A percentile compares a stretch with the other conserved stretches of the same genome.
phyloP scores from a whole-genome alignment of 1,284 basidiomycete genomes.

The Hymenochaete sp. region DNA sequence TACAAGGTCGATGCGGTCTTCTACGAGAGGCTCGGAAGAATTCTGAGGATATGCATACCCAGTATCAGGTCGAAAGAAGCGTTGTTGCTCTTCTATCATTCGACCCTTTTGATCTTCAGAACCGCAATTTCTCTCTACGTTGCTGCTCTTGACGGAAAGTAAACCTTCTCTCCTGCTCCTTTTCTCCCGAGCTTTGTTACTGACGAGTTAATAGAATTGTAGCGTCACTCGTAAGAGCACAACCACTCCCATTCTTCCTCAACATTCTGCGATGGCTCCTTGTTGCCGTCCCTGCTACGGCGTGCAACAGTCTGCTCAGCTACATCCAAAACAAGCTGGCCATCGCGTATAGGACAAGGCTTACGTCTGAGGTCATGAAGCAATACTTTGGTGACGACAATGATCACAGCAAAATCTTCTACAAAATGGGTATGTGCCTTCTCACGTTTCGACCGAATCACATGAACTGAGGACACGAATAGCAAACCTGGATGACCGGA shows the following conservation, averaged over 20 bases:
- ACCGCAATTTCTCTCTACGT: conserved; percentile 95
- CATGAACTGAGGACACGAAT: conserved; percentile 9
- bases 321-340: conserved; percentile 93
- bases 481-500: conserved; percentile 90
- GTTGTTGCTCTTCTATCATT: conserved; percentile 79
- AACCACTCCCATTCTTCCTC: conserved; percentile 70
- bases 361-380: conserved; percentile 78
- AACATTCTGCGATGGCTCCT: conserved; percentile 88
- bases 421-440: conserved; percentile 68
- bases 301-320: conserved; percentile 93
- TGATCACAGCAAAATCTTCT: conserved; percentile 76
- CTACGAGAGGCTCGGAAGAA: conserved; percentile 69
- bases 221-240: conserved; percentile 86
- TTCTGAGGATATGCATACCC: conserved; percentile 87
- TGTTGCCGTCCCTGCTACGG: conserved; percentile 92
- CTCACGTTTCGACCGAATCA: neutral
- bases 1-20: conserved; percentile 83
- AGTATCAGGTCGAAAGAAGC: conserved; percentile 81
- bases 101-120: conserved; percentile 78
- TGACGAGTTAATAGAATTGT: conserved; percentile 92
- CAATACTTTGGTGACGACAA: conserved; percentile 76
- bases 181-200: conserved; percentile 7
- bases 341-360: conserved; percentile 83
- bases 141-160: conserved; percentile 89
- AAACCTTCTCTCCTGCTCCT: conserved; percentile 26